Base-by-base conservation (phyloP, 148 eudicot species). In the Beta vulgaris region DNA sequence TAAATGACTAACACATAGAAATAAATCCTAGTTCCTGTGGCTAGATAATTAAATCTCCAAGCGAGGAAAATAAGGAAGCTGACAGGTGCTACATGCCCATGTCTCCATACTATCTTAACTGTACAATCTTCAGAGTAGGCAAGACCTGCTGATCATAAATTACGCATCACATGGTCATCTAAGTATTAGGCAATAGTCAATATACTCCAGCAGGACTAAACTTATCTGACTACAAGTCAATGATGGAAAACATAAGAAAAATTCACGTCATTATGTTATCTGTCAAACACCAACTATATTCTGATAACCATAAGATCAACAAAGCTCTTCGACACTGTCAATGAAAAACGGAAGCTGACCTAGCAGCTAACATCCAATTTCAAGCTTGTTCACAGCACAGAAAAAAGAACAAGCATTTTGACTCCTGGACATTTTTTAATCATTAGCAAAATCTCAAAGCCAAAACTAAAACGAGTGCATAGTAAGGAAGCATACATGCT, bases 401-500 rank as follows among this genome's bases (percentile, higher is more conserved):
- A 28, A 6, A 58, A 15, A 15, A 67, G 43, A 67, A 73, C 8
- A 46, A 36, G 69, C 73, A 79, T 26, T 39, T 73, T 11, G 42
- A 43, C 8, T 34, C 40, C 18, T 42, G 29, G 43, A 48, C 11
- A 46, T 16, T 7, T 32, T n/a, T 43, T 10, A 49, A 66, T 60
- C 40, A 64, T 37, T 42, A 70, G 61, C 62, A 53, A 40, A 37
- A 46, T 39, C 57, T 68, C 13, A 49, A 68, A 59, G 42, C 71
- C 32, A 73, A 35, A 43, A 44, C 26, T 28, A 68, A 25, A 51
- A 72, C 59, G 60, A 75, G 37, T 11, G 46, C 34, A 49, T 16
- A 44, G 11, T 13, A 59, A n/a, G 57, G 31, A 81, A 64, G 84
- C 96, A 69, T 89, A 95, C 99, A 89, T 79, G 84, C 84, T 79